phyloP scores from a whole-genome alignment of 2,329 filamentous ascomycete species.

The Elsinoe batatas region DNA sequence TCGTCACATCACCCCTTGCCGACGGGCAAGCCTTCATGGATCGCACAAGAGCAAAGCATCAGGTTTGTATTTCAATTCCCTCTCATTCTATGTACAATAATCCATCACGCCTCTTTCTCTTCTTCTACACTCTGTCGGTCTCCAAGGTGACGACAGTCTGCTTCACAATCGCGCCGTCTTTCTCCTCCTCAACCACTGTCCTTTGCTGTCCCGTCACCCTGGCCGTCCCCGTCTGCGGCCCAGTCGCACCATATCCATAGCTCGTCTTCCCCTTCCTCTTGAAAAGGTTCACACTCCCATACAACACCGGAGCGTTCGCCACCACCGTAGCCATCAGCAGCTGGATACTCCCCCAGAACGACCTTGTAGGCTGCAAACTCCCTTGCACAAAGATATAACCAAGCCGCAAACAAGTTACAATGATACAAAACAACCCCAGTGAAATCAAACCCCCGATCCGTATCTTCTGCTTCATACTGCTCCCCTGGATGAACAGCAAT shows the following conservation, averaged over 20 bases:
- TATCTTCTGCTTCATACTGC: conserved; percentile 1
- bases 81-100: not conserved
- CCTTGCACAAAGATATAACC: conserved; percentile 15
- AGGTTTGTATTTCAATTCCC: too few relatives aligned
- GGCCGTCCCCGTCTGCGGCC: not conserved
- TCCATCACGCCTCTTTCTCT: too few relatives aligned
- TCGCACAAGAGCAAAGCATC: too few relatives aligned
- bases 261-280: not conserved
- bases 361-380: conserved; percentile 15
- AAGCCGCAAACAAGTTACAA: conserved; percentile 14
- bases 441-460: conserved; percentile 12
- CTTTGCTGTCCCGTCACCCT: not conserved
- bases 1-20: too few relatives aligned
- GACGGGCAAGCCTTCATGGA: too few relatives aligned
- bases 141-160: not conserved
- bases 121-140: not conserved
- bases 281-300: conserved; percentile 10
- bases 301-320: conserved; percentile 16
- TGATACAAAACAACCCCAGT: conserved; percentile 16
- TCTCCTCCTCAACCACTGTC: not conserved
- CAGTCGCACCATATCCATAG: not conserved
- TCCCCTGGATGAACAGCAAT: conserved; percentile 14
- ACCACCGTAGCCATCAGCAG: conserved; percentile 16
- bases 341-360: conserved; percentile 17
- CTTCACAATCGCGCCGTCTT: not conserved